Base-by-base conservation (phyloP, 129 eudicot genomes). In the Flaveria trinervia region DNA sequence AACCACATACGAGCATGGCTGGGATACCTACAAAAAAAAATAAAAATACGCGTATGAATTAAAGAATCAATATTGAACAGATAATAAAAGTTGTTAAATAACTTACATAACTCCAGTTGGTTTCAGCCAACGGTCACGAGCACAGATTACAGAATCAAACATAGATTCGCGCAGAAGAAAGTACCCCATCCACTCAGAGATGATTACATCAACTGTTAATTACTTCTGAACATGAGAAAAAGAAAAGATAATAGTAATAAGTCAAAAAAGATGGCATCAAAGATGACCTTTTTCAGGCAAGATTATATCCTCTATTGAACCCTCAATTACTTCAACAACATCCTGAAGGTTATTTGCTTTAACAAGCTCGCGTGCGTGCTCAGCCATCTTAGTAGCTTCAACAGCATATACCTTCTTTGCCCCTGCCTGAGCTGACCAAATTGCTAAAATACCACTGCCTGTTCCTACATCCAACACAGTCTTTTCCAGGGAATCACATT, bases 171-270 rank as follows among this genome's bases (percentile, higher is more conserved):
- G 99, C 50, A 92, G 92, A 81, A 95, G 99, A 84, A 95, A 95
- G 79, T 95, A 91, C 36, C 99, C 97, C 99, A 95, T 95, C 99
- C 99, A 95, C 76, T 95, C 99, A 0, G 99, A 95, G 74, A 95
- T 95, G 66, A 95, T 92, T 36, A 95, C 92, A 88, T 95, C 99
- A 83, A 95, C 99, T 95, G 92, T 73, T 28, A 61, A 72, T 55
- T 15, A 30, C 26, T 49, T 79, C 36, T 17, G 5, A 33, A 30
- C 25, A 20, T 33, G 52, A 57, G 13, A 3, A 57, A 36, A 77
- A 71, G 26, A 48, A 25, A 33, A 30, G 41, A 26, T 9, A 26
- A 64, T 22, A 10, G 16, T 28, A 14, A 48, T 3, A 30, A 22
- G 25, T 44, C 6, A 10, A 11, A 11, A 10, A 49, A 28, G n/a